Evolutionary conservation across 1,284 basidiomycete species (phyloP).

Genomic region (Ganoderma lucidum): DNA sequence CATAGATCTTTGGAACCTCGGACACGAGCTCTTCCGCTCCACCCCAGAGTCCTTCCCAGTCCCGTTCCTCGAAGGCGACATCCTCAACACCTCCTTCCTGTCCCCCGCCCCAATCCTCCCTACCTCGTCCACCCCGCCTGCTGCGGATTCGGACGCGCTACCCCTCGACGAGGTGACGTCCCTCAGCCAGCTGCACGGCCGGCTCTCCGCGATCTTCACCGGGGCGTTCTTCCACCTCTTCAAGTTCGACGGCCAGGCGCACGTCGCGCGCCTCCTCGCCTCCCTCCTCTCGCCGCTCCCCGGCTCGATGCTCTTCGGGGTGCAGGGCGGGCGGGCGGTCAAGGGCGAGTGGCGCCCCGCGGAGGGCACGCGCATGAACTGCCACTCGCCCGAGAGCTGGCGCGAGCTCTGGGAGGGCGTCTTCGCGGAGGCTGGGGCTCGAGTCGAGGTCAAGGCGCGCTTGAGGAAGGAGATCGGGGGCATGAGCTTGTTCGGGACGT

Average conservation of each 20-base stretch:
- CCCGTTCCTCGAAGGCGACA: slow-evolving; percentile 51
- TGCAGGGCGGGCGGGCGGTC: slow-evolving; percentile 29
- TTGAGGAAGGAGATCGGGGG: slow-evolving; percentile 15
- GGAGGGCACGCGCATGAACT: slow-evolving; percentile 37
- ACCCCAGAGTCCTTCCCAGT: slow-evolving; percentile 47
- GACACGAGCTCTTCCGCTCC: slow-evolving; percentile 40
- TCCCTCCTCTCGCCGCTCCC: slow-evolving; percentile 45
- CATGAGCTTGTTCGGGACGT: slow-evolving; percentile 19
- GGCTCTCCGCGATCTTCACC: slow-evolving; percentile 51
- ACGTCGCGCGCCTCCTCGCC: slow-evolving; percentile 47
- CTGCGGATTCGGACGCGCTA: slow-evolving; percentile 32
- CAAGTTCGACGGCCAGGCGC: slow-evolving; percentile 46
- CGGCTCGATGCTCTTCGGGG: slow-evolving; percentile 45
- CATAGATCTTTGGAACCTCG: slow-evolving; percentile 40
- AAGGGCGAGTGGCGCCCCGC: slow-evolving; percentile 12
- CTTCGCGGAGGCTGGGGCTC: slow-evolving; percentile 45
- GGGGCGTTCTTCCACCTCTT: slow-evolving; percentile 59
- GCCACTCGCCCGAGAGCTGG: slow-evolving; percentile 50
- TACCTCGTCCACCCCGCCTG: slow-evolving; percentile 33
- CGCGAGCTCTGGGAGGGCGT: slow-evolving; percentile 51
- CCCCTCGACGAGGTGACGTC: slow-evolving; percentile 42
- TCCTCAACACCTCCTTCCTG: slow-evolving; percentile 46
- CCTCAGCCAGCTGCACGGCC: slow-evolving; percentile 50
- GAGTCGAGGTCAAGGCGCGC: slow-evolving; percentile 32
- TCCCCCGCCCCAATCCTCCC: slow-evolving; percentile 34